A percentile compares a stretch with the other conserved stretches of the same genome.
These are phyloP conservation scores for Plasmodium gonderi DNA, from an alignment of 169 alveolate genomes.

Conservation along the genomic window DNA sequence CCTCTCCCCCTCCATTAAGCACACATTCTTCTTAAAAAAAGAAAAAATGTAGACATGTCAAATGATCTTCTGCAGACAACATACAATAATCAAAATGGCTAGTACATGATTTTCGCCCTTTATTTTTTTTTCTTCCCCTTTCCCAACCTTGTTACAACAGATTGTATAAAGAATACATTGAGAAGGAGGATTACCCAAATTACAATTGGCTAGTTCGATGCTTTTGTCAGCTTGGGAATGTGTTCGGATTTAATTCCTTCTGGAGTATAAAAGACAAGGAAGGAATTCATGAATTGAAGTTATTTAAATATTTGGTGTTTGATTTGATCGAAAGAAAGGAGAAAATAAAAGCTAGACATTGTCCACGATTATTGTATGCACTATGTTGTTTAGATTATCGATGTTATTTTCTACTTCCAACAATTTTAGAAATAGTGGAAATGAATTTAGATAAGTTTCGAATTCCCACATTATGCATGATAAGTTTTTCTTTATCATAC, in stretches of 20 bases:
- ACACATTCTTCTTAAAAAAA: background rate
- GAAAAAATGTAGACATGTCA: no score
- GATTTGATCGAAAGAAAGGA: constrained; percentile 85
- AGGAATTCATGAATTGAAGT: constrained; percentile 80
- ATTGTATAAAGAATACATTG: constrained; percentile 85
- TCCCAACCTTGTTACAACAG: no score
- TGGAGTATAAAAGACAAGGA: constrained; percentile 87
- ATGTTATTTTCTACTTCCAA: constrained; percentile 85
- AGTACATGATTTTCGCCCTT: background rate
- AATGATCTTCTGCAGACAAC: no score
- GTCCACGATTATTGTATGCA: constrained; percentile 88
- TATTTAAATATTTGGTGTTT: constrained; percentile 84
- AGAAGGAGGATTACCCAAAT: constrained; percentile 86
- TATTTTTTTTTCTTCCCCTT: background rate
- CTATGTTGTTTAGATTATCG: constrained; percentile 88
- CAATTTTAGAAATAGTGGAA: constrained; percentile 80
- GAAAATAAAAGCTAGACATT: constrained; percentile 81
- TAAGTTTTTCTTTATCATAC: constrained; percentile 78
- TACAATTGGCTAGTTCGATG: constrained; percentile 90
- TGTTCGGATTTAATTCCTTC: constrained; percentile 89
- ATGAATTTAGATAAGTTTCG: constrained; percentile 74
- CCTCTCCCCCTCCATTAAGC: background rate
- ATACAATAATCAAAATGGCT: no score
- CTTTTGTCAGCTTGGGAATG: constrained; percentile 88
- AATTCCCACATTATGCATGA: constrained; percentile 82